Base-by-base conservation (phyloP, 2,329 filamentous ascomycete species). In the Neurospora crassa region DNA sequence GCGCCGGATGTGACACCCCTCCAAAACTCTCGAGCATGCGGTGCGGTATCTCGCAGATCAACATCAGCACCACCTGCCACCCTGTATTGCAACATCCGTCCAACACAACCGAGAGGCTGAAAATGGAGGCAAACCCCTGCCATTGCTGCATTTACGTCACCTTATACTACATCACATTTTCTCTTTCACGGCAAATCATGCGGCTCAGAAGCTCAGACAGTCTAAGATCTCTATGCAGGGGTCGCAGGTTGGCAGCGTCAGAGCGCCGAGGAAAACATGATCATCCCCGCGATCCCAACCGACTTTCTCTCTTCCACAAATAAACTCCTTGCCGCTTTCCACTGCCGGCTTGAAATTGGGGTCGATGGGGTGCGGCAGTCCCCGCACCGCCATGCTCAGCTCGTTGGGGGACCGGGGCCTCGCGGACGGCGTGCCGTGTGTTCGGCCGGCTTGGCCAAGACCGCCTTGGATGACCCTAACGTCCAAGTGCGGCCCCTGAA, bases 121-220 rank as follows among this genome's bases (percentile, higher is more conserved):
- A 63, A 63, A 18, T 34, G 53, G 53, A 63, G 53, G 53, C 16
- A n/a, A n/a, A 63, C 24, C 29, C 53, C 8, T 8, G 53, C 53
- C 53, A 63, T 29, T 29, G 53, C 53, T 63, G 24, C 53, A 63
- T 37, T 18, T 7, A 5, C 3, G 18, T 59, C 18, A 34, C 24
- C 6, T 59, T 18, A 59, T 34, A 37, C 53, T 63, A 37, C 29
- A 63, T 63, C 24, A 18, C 53, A 63, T n/a, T 63, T 18, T 18
- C 16, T 63, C 53, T 63, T 16, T 37, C 53, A 16, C 53, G 53
- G 8, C 53, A 63, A 63, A 34, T 14, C 14, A 63, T 63, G 53
- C 24, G 24, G n/a, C 47, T 71, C 47, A 47, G 40, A 43, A 41
- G 67, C 70, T 67, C 70, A 67, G 69, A 34, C 63, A 67, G 67